Conservation (phyloP, 179 eudicot genomes). For the Spinacia oleracea region DNA sequence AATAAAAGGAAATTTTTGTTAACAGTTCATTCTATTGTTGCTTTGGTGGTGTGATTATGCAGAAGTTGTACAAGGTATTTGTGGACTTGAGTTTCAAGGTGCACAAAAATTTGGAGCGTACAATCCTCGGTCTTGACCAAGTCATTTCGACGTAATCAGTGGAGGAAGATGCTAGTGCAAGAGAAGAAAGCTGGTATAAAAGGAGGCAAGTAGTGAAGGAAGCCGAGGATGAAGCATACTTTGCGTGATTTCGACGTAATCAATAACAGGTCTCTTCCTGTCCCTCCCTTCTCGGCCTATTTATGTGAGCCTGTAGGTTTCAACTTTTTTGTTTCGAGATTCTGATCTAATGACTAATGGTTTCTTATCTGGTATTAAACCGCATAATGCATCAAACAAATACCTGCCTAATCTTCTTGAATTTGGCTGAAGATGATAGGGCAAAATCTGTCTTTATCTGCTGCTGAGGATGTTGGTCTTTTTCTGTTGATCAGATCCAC, state of each 20-base stretch:
- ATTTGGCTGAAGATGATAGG: background rate
- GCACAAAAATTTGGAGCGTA: constrained; percentile 31
- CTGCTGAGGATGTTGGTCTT: background rate
- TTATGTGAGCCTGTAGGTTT: background rate
- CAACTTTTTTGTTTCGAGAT: background rate
- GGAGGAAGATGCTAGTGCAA: constrained; percentile 31
- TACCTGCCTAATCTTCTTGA: background rate
- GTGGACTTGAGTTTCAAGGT: constrained; percentile 33
- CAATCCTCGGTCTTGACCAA: constrained; percentile 51
- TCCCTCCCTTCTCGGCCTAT: background rate
- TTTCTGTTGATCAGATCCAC: background rate
- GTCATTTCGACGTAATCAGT: constrained; percentile 46
- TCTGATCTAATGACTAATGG: background rate
- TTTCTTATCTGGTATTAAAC: background rate
- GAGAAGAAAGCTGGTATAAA: constrained; percentile 27
- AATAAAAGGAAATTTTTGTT: background rate
- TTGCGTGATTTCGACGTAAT: background rate
- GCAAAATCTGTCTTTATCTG: background rate
- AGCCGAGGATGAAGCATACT: constrained; percentile 17
- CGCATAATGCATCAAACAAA: constrained; percentile 9
- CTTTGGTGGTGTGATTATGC: constrained; percentile 21
- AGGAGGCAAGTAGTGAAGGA: constrained; percentile 35
- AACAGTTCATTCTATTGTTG: background rate
- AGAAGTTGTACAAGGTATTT: constrained; percentile 39
- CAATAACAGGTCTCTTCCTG: constrained; percentile 23